Conservation (phyloP, 345 rosid species). For the Erucastrum elatum region DNA sequence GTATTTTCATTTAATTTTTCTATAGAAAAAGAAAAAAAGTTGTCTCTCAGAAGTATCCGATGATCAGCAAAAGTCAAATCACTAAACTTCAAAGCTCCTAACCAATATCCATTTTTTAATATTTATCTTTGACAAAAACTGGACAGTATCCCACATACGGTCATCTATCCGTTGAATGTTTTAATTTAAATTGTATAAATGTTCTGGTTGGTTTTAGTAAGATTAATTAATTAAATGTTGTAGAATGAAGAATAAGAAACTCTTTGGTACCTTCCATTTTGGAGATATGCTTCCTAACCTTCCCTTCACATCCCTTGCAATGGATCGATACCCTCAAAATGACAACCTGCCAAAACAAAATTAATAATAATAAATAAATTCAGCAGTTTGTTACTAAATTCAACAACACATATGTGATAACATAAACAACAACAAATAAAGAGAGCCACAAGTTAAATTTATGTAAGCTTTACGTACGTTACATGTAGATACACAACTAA, state of each 20-base stretch:
- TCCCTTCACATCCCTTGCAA: constrained; percentile 97
- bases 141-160: neutral
- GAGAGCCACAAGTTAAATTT: neutral
- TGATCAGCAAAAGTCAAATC: constrained; percentile 28
- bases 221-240: neutral
- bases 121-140: neutral
- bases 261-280: constrained; percentile 79
- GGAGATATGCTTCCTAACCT: constrained; percentile 82
- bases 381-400: neutral
- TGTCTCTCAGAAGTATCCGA: constrained; percentile 23
- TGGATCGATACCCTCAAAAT: constrained; percentile 87
- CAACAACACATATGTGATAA: neutral
- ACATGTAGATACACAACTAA: neutral
- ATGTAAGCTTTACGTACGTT: neutral
- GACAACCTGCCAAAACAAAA: constrained; percentile 56
- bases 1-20: neutral
- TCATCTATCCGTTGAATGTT: constrained; percentile 18
- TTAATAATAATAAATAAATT: neutral
- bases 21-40: neutral
- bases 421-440: neutral
- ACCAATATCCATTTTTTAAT: constrained; percentile 4
- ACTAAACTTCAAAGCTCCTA: constrained; percentile 28
- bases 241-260: neutral
- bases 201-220: constrained; percentile 10
- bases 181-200: neutral